Evolutionary conservation across 2,329 filamentous ascomycete genomes (phyloP).

Genomic region (Fusarium tuaranense): DNA sequence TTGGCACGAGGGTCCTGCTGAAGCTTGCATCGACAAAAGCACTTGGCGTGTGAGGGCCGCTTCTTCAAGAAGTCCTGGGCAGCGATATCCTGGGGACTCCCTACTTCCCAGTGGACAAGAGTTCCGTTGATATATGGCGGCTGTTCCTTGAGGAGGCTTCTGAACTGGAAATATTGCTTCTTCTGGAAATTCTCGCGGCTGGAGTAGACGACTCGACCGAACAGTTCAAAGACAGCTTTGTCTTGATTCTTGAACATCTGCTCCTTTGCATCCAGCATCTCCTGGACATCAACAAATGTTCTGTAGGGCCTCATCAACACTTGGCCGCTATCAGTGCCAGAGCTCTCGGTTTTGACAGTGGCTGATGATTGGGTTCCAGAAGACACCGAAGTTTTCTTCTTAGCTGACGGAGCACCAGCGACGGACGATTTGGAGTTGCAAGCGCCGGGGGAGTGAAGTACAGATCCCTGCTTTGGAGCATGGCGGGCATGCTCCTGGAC

Average conservation of each 20-base stretch:
- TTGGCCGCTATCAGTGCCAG: not conserved
- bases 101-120: slow-evolving; percentile 44
- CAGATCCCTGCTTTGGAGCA: slow-evolving; percentile 4
- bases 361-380: slow-evolving; percentile 8
- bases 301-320: slow-evolving; percentile 35
- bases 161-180: slow-evolving; percentile 73
- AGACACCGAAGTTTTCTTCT: not conserved
- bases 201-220: slow-evolving; percentile 69
- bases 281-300: slow-evolving; percentile 73
- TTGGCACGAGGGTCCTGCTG: slow-evolving; percentile 31
- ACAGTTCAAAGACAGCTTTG: slow-evolving; percentile 69
- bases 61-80: slow-evolving; percentile 40
- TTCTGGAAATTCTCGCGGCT: slow-evolving; percentile 61
- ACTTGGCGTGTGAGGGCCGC: slow-evolving; percentile 40
- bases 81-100: slow-evolving; percentile 41
- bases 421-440: not conserved
- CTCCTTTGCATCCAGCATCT: slow-evolving; percentile 64
- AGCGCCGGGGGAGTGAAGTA: not conserved
- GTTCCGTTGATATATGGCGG: slow-evolving; percentile 60
- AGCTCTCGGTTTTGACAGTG: slow-evolving; percentile 7
- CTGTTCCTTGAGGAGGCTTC: slow-evolving; percentile 70
- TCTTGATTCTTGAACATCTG: slow-evolving; percentile 48
- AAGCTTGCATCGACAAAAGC: slow-evolving; percentile 49
- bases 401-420: not conserved
- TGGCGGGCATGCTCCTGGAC: slow-evolving; percentile 38